These are phyloP conservation scores for Lepidium didymum DNA, from an alignment of 345 rosid genomes.

Conservation along the genomic window DNA sequence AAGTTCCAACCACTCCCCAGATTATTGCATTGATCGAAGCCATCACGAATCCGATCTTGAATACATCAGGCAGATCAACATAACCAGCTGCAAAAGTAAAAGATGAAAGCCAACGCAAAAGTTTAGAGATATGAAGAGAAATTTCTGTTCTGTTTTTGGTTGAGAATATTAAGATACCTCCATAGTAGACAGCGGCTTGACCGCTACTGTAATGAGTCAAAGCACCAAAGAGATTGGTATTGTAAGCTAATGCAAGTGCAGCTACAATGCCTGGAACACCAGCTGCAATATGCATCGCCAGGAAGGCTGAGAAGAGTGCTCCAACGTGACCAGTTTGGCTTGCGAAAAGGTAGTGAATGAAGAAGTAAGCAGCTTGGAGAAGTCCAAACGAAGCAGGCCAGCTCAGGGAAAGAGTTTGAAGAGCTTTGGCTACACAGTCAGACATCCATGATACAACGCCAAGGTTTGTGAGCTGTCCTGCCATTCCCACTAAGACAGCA, in stretches of 20 bases:
- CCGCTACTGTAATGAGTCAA: slow-evolving; percentile 98
- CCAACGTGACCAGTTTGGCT: slow-evolving; percentile 98
- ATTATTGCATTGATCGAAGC: slow-evolving; percentile 59
- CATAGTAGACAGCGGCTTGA: slow-evolving; percentile 94
- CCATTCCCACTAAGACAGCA: slow-evolving; percentile 93
- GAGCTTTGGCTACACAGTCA: slow-evolving; percentile 52
- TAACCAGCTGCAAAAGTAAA: slow-evolving; percentile 64
- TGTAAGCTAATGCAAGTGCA: slow-evolving; percentile 82
- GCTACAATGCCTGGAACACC: slow-evolving; percentile 79
- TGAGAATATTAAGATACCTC: slow-evolving; percentile 43
- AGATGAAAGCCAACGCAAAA: background rate
- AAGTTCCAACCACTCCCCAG: slow-evolving; percentile 82
- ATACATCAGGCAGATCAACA: slow-evolving; percentile 74
- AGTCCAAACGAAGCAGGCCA: slow-evolving; percentile 86
- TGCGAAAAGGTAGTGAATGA: slow-evolving; percentile 89
- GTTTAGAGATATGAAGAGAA: background rate
- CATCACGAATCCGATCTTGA: slow-evolving; percentile 80
- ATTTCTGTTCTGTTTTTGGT: background rate
- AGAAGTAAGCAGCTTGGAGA: slow-evolving; percentile 92
- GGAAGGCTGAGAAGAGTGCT: slow-evolving; percentile 93
- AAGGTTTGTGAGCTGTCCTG: slow-evolving; percentile 81
- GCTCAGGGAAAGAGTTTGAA: slow-evolving; percentile 67
- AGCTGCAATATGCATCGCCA: slow-evolving; percentile 90
- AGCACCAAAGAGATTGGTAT: slow-evolving; percentile 90
- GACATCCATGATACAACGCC: slow-evolving; percentile 94